phyloP scores from a whole-genome alignment of 73 alveolate species.

The Paramecium caudatum region DNA sequence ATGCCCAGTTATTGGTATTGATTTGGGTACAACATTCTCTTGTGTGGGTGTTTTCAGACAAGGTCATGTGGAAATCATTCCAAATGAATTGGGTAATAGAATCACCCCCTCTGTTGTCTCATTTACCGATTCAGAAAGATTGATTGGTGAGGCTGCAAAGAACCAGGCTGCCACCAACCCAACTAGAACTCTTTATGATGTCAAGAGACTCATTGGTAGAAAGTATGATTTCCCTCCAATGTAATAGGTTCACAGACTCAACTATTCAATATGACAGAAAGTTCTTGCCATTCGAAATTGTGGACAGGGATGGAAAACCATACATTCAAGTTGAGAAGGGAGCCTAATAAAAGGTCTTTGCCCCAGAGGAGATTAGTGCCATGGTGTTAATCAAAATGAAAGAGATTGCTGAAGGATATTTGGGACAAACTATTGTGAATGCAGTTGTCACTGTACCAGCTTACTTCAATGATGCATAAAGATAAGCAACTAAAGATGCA shows the following conservation, averaged over 20 bases:
- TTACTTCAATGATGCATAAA: constrained; percentile 93
- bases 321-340: constrained; percentile 87
- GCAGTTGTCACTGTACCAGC: constrained; percentile 94
- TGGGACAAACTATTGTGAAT: constrained; percentile 93
- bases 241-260: constrained; percentile 83
- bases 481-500: constrained; percentile 99
- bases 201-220: constrained; percentile 90
- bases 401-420: constrained; percentile 95
- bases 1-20: constrained; percentile 98
- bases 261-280: constrained; percentile 93
- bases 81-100: constrained; percentile 91
- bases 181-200: constrained; percentile 88
- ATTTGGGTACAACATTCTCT: constrained; percentile 97
- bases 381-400: constrained; percentile 94
- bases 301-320: constrained; percentile 95
- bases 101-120: constrained; percentile 97
- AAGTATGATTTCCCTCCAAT: constrained; percentile 37
- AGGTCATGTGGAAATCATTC: constrained; percentile 94
- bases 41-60: constrained; percentile 95
- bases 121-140: constrained; percentile 91
- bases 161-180: constrained; percentile 91
- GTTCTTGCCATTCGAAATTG: constrained; percentile 93
- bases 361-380: constrained; percentile 97
- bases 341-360: constrained; percentile 79
- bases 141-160: constrained; percentile 97